phyloP scores from a whole-genome alignment of 148 eudicot species.

The Polygonum aviculare region DNA sequence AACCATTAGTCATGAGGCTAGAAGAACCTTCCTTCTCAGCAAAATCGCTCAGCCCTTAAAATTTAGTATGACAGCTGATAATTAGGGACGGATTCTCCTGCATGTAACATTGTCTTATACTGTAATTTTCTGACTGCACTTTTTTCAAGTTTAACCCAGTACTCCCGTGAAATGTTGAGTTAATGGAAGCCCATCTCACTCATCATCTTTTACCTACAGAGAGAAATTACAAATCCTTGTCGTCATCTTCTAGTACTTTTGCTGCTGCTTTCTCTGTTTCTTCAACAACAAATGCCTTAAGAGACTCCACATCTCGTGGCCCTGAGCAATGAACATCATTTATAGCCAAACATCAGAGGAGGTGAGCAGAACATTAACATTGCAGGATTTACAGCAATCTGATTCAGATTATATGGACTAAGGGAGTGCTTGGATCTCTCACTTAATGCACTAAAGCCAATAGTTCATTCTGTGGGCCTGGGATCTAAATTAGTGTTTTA shows the following conservation, averaged over 20 bases:
- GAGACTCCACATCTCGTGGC: slow-evolving; percentile 55
- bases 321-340: slow-evolving; percentile 22
- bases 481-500: background rate
- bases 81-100: too few species aligned
- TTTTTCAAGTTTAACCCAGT: background rate
- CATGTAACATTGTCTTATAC: too few species aligned
- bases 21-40: background rate
- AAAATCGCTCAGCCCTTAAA: background rate
- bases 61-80: background rate
- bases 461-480: background rate
- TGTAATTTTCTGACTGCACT: background rate
- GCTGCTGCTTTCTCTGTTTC: slow-evolving; percentile 69
- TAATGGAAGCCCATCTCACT: background rate
- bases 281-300: slow-evolving; percentile 58
- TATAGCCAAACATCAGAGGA: background rate
- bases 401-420: background rate
- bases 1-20: background rate
- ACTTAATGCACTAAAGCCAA: background rate
- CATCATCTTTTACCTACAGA: background rate
- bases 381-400: too few species aligned
- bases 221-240: slow-evolving; percentile 36
- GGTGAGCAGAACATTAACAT: too few species aligned
- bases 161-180: background rate
- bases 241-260: slow-evolving; percentile 38
- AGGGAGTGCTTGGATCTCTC: too few species aligned